A percentile compares a stretch with the other conserved stretches of the same genome.
These are phyloP conservation scores for Ophiorrhiza pumila DNA, from an alignment of 257 asterid species.

Conservation along the genomic window DNA sequence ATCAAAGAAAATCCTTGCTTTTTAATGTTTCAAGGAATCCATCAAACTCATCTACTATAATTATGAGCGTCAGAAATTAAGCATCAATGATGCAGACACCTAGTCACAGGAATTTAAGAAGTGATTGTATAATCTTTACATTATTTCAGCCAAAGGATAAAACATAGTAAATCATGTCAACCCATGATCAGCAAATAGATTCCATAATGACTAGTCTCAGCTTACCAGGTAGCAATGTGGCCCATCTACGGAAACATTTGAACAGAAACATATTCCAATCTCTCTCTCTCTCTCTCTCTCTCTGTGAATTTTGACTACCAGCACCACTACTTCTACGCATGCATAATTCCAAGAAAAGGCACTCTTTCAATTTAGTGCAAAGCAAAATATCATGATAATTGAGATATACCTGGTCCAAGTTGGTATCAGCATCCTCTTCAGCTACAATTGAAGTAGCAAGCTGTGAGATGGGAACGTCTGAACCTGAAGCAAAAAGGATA, in stretches of 20 bases:
- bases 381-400: background rate
- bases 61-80: background rate
- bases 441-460: constrained; percentile 71
- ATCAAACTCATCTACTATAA: background rate
- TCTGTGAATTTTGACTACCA: too few relatives aligned
- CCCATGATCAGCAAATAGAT: background rate
- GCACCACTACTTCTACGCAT: background rate
- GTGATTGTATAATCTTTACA: background rate
- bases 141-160: background rate
- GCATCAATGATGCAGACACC: background rate
- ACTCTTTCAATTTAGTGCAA: background rate
- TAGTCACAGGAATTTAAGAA: background rate
- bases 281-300: background rate
- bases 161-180: background rate
- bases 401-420: constrained; percentile 41
- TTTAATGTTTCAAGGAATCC: background rate
- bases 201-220: background rate
- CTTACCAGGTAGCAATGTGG: background rate
- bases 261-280: background rate
- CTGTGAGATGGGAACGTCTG: constrained; percentile 53
- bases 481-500: constrained; percentile 46
- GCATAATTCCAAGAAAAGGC: background rate
- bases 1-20: background rate
- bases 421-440: constrained; percentile 30
- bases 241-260: too few relatives aligned